phyloP scores from a whole-genome alignment of 805 yeast species.

The Spathaspora hagerdaliae region DNA sequence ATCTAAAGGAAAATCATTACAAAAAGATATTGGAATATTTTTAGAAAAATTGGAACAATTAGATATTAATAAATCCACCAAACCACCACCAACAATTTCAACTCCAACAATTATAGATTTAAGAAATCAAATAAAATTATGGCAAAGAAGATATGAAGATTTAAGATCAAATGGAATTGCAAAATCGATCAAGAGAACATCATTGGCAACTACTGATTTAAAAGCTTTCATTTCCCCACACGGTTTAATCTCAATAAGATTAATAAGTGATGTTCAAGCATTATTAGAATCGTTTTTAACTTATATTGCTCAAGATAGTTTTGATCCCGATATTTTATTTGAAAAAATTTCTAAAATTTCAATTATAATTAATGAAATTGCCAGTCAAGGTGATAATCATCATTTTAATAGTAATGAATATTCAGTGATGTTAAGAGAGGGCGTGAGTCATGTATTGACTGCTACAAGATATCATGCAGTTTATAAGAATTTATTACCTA shows the following conservation, averaged over 20 bases:
- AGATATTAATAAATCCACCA: background rate
- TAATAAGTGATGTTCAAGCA: slow-evolving; percentile 45
- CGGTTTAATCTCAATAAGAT: slow-evolving; percentile 46
- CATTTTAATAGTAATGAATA: slow-evolving; percentile 29
- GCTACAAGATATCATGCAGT: slow-evolving; percentile 70
- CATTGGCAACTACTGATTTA: slow-evolving; percentile 17
- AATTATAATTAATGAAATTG: slow-evolving; percentile 39
- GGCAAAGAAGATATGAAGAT: slow-evolving; percentile 52
- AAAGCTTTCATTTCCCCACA: slow-evolving; percentile 23
- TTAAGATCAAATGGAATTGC: slow-evolving; percentile 33
- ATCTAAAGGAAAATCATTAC: background rate
- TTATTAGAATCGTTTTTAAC: slow-evolving; percentile 44
- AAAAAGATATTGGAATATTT: slow-evolving; percentile 8
- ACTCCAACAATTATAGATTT: slow-evolving; percentile 3
- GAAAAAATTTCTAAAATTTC: slow-evolving; percentile 50
- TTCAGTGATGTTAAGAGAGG: slow-evolving; percentile 52
- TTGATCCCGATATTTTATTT: slow-evolving; percentile 42
- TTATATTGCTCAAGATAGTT: slow-evolving; percentile 21
- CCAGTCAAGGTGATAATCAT: slow-evolving; percentile 26
- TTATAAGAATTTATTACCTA: slow-evolving; percentile 61
- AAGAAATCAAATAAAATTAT: slow-evolving; percentile 33
- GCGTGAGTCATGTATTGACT: slow-evolving; percentile 72
- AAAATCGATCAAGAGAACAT: slow-evolving; percentile 12
- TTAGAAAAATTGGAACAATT: slow-evolving; percentile 7
- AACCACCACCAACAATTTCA: background rate